Base-by-base conservation (phyloP, 163 green algal genomes). In the Volvox carteri region DNA sequence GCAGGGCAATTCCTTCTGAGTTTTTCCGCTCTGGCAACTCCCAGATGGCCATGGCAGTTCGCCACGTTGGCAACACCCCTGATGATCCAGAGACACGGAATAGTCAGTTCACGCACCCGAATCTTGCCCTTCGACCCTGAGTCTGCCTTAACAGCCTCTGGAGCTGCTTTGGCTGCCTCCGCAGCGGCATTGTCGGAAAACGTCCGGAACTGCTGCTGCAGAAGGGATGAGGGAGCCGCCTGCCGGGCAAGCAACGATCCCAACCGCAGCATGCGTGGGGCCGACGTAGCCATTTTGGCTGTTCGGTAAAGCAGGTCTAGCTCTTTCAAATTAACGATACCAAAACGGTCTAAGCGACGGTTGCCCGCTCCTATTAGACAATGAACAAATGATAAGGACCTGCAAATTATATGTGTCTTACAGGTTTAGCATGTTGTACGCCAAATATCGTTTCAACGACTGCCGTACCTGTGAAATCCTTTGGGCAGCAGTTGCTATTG, bases 171-270 rank as follows among this genome's bases (percentile, higher is more conserved):
- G 42, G 44, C 60, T 39, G 62, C 79, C 30, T 78, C 79, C 0
- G 79, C 62, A 39, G 79, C 79, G 7, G 79, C 79, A 37, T 86
- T 86, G 33, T 86, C 78, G 62, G 80, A 87, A 41, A 87, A 72
- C 23, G 48, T 77, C 44, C 81, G 65, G 35, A 80, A 54, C 48
- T 80, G 65, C 65, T 72, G 48, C 42, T 78, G 81, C 35, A 80
- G 8, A 12, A 56, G 37, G 18, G 60, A 77, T 4, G 79, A 41
- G 2, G 83, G 68, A 44, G 37, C 50, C 0, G 37, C 83, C 68
- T 74, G 83, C 14, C 83, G 67, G 14, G 83, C 83, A 19, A 88
- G 67, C 14, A 80, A 2, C 0, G 83, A 65, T 5, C 83, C 83
- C 48, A 88, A 16, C 8, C 83, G 68, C 1, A 46, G 44, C 21